Base-by-base conservation (phyloP, 2,329 filamentous ascomycete genomes). In the Colletotrichum filicis region DNA sequence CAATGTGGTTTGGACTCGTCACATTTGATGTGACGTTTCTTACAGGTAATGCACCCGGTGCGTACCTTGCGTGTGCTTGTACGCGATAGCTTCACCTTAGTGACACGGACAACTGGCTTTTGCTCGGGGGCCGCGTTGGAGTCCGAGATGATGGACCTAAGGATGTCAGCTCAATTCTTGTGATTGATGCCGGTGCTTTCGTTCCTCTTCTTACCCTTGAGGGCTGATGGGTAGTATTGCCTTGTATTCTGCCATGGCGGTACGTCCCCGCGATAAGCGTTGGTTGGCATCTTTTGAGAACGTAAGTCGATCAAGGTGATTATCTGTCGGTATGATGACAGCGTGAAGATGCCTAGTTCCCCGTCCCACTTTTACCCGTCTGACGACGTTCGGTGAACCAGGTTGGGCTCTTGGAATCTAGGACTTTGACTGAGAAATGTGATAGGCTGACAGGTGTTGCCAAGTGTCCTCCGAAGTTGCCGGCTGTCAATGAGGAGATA, bases 1-100 rank as follows among this genome's bases (percentile, higher is more conserved):
- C 75, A 76, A 32, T 74, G 46, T 8, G 75, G 75, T 30, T 75
- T 75, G 8, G 58, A 46, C 56, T 76, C 75, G 32, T 76, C 75
- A 66, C 75, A 76, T 53, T 75, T 76, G 12, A 76, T 37, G 19
- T 68, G 73, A 16, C 75, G 74, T 46, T 68, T 75, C 57, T 75
- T 75, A 66, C 75, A 76, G 3, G 75, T 76, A 12, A 75, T 58
- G 56, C 75, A 76, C 8, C 75, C 75, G 5, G 73, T 70, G 11
- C 73, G 66, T n/a, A 75, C 74, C 49, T 76, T 76, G 57, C 49
- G 69, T 19, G 67, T 71, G 22, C 73, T 76, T 32, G 64, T 64
- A 28, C 74, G 74, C 5, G 74, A 66, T 7, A 56, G 67, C 65
- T 75, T 75, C 30, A 32, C 32, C 35, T 68, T 74, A 56, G 49